Base-by-base conservation (phyloP, 2,329 filamentous ascomycete species). In the Tolypocladium album region DNA sequence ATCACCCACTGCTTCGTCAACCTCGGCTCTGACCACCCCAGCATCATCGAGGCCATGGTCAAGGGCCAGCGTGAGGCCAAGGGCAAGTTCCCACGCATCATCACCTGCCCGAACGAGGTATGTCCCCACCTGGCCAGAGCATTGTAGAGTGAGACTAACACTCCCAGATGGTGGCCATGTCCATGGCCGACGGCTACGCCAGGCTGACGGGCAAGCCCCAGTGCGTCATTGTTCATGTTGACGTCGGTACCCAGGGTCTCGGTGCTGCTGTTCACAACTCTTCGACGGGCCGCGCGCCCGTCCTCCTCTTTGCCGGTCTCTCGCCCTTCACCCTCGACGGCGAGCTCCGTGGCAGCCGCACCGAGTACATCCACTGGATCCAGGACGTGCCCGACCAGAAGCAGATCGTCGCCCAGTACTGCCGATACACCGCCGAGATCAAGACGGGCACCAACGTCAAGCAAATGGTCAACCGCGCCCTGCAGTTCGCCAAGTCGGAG, bases 281-380 rank as follows among this genome's bases (percentile, higher is more conserved):
- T 15, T 89, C 86, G 1, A 86, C 83, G 57, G 89, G 89, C 1
- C 82, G 89, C 56, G 86, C 86, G 0, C 89, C 90, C 0, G 85
- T 93, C 4, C 73, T 93, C 55, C 85, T 93, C 60, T 92, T 93
- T 66, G 89, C 89, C 1, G 89, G 89, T 5, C 75, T 92, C 20
- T 89, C 86, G 13, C 90, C 89, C 0, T 90, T 86, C 69, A 92
- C 89, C 0, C 80, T 87, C 38, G 88, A 92, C 66, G 89, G 89
- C 20, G 89, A 93, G 72, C 84, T 88, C 75, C 81, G 87, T 1
- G 89, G 89, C 15, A 87, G 82, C n/a, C 79, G 89, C 59, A 92
- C 88, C 1, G 90, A 93, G 72, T 92, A 90, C 70, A 92, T 92
- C 65, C 89, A 93, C 71, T 93, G 89, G 88, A 88, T 92, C 39